Base-by-base conservation (phyloP, 2,329 filamentous ascomycete genomes). In the Cucurbitaria berberidis region DNA sequence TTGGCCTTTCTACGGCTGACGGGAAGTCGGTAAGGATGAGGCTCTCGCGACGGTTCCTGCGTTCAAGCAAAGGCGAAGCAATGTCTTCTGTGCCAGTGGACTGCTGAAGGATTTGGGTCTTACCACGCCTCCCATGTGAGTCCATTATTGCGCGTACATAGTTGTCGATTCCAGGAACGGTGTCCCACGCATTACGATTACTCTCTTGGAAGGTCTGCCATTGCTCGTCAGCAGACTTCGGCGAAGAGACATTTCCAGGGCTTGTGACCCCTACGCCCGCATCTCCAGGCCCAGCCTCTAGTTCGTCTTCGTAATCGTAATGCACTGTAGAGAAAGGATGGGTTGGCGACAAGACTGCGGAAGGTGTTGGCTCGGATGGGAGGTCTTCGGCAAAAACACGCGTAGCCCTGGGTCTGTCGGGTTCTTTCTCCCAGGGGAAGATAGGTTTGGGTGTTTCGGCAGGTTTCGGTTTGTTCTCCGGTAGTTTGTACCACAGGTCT, bases 401-500 rank as follows among this genome's bases (percentile, higher is more conserved):
- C 11, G 84, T 84, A 9, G 86, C 77, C 64, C 81, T 85, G 11
- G 88, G 82, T 56, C 84, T 84, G 52, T 87, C 78, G 15, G 84
- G 84, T 57, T 88, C 79, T 36, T 76, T 77, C 74, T 99, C 95
- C 95, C 95, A 99, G 0, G 95, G 95, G 74, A 99, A 99, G 43
- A 98, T 87, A 3, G 87, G 82, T 42, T 83, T 82, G 13, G 87
- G 84, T 55, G 79, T 83, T 59, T 86, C 80, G 42, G 85, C 81
- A 19, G 85, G 85, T 16, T 80, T 79, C 53, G 84, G 82, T 58
- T 82, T 76, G 9, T 65, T 58, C 50, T 85, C 70, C 5, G 92
- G 92, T 30, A 96, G 84, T 65, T 93, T 81, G 71, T 95, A 96
- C 82, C 89, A 95, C 90, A 96, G 93, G 68, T 93, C 84, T 73